Evolutionary conservation across 441 rosid species (phyloP).

Genomic region (Mallotus japonicus): DNA sequence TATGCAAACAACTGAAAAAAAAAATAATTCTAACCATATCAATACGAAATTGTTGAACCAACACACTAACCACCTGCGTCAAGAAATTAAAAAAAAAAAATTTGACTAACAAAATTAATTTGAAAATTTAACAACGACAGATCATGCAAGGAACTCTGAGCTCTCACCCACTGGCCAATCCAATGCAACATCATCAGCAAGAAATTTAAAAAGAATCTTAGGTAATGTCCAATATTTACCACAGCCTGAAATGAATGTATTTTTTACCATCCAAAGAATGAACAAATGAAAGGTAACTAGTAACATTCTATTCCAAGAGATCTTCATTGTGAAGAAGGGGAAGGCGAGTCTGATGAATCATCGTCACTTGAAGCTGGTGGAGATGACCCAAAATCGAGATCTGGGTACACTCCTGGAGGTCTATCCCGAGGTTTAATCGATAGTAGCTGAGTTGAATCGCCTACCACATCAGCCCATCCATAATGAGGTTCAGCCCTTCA

Average conservation of each 20-base stretch:
- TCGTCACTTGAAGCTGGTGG: slow-evolving; percentile 41
- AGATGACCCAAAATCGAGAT: slow-evolving; percentile 63
- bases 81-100: too few species aligned
- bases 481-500: slow-evolving; percentile 90
- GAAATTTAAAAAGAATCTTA: neutral
- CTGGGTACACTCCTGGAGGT: slow-evolving; percentile 79
- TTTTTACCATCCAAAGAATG: slow-evolving; percentile 40
- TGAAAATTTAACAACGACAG: too few species aligned
- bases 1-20: too few species aligned
- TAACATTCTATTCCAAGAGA: too few species aligned
- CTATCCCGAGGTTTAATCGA: slow-evolving; percentile 70
- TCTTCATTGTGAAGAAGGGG: slow-evolving; percentile 20
- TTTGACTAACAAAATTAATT: too few species aligned
- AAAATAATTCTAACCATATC: too few species aligned
- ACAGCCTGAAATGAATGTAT: slow-evolving; percentile 11
- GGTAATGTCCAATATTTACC: neutral
- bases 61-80: too few species aligned
- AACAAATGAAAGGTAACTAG: slow-evolving; percentile 36
- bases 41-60: too few species aligned
- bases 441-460: slow-evolving; percentile 79
- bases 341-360: slow-evolving; percentile 38
- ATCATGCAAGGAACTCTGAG: too few species aligned
- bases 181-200: neutral
- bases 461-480: slow-evolving; percentile 96
- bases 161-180: too few species aligned